Evolutionary conservation across 2,329 filamentous ascomycete species (phyloP).

Genomic region (Pseudopithomyces chartarum): DNA sequence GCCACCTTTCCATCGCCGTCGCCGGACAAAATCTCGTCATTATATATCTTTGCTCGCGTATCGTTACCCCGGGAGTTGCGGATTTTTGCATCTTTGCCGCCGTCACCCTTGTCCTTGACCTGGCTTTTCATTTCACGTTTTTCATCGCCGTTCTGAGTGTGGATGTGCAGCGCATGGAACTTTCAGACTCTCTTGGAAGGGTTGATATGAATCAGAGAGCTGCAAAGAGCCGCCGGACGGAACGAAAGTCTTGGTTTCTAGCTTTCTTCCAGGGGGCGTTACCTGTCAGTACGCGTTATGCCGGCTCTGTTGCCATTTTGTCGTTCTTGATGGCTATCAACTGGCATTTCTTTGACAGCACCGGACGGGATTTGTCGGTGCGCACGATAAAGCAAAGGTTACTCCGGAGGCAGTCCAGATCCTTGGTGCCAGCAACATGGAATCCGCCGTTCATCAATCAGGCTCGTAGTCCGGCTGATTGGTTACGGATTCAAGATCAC

Average conservation of each 20-base stretch:
- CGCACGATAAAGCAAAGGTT: slow-evolving; percentile 25
- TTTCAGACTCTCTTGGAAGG: slow-evolving; percentile 70
- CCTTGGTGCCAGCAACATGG: slow-evolving; percentile 17
- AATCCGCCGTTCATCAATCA: slow-evolving; percentile 68
- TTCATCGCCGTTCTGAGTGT: slow-evolving; percentile 80
- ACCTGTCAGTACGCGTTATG: slow-evolving; percentile 73
- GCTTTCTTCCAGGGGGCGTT: slow-evolving; percentile 67
- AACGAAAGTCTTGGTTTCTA: slow-evolving; percentile 62
- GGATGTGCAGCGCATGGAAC: slow-evolving; percentile 75
- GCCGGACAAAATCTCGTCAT: slow-evolving; percentile 72
- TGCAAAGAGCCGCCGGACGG: slow-evolving; percentile 55
- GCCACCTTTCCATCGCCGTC: slow-evolving; percentile 70
- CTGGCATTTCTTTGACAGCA: slow-evolving; percentile 75
- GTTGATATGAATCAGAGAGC: slow-evolving; percentile 35
- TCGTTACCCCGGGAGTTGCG: slow-evolving; percentile 72
- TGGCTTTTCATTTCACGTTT: slow-evolving; percentile 78
- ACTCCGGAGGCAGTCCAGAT: slow-evolving; percentile 26
- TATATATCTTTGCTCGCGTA: slow-evolving; percentile 66
- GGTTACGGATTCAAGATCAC: slow-evolving; percentile 78
- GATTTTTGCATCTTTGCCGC: slow-evolving; percentile 79
- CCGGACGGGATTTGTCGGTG: slow-evolving; percentile 45
- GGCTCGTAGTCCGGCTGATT: slow-evolving; percentile 75
- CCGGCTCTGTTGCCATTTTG: slow-evolving; percentile 74
- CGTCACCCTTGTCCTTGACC: slow-evolving; percentile 76
- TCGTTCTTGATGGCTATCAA: slow-evolving; percentile 75